Evolutionary conservation across 2,329 filamentous ascomycete species (phyloP).

Genomic region (Fusarium dimerum): DNA sequence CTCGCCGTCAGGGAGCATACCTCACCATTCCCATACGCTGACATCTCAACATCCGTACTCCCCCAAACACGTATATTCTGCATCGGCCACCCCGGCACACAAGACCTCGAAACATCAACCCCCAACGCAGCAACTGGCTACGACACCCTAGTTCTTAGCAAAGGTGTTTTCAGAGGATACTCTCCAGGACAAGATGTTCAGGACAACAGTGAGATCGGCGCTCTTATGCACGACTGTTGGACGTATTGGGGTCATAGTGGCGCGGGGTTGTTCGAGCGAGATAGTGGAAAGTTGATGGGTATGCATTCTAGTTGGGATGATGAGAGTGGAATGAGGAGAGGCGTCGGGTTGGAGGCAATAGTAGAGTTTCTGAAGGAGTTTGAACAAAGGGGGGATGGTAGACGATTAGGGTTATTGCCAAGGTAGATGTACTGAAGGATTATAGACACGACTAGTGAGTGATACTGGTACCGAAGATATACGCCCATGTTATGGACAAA

Average conservation of each 20-base stretch:
- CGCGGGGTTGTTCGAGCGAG: conserved; percentile 45
- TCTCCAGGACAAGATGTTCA: conserved; percentile 42
- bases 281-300: conserved; percentile 45
- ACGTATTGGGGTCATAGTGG: conserved; percentile 60
- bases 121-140: conserved; percentile 43
- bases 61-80: conserved; percentile 31
- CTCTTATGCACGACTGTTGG: conserved; percentile 55
- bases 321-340: conserved; percentile 50
- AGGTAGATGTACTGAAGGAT: conserved; percentile 14
- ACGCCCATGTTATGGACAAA: too few relatives aligned
- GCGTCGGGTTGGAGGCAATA: conserved; percentile 47
- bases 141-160: conserved; percentile 47
- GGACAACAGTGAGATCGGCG: conserved; percentile 54
- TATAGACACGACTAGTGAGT: too few relatives aligned
- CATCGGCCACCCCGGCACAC: conserved; percentile 37
- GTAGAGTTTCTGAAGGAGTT: conserved; percentile 37
- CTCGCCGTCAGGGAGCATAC: conserved; percentile 40
- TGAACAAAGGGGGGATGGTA: conserved; percentile 9
- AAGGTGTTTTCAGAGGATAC: conserved; percentile 43
- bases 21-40: conserved; percentile 23
- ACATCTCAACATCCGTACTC: conserved; percentile 17
- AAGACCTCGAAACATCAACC: conserved; percentile 44
- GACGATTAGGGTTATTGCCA: background rate
- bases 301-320: conserved; percentile 58
- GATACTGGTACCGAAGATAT: too few relatives aligned